Conservation (phyloP, 805 yeast species). For the Metschnikowia lochheadii region DNA sequence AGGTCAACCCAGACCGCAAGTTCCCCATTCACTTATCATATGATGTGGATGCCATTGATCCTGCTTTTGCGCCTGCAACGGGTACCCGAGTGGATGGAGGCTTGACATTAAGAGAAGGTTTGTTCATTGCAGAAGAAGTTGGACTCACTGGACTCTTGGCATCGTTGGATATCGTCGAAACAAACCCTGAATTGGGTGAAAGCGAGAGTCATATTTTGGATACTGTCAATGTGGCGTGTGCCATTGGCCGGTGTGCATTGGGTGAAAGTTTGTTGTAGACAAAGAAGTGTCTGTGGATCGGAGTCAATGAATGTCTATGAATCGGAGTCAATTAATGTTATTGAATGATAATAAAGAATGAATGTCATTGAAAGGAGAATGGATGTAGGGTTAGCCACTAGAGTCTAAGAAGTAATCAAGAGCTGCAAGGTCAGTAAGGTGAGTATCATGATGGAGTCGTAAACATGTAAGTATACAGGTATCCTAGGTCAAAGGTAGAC, state of each 20-base stretch:
- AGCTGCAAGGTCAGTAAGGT: no score
- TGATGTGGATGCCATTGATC: constrained; percentile 97
- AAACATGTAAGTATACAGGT: no score
- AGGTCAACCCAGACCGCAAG: constrained; percentile 64
- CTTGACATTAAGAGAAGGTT: constrained; percentile 87
- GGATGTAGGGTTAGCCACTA: no score
- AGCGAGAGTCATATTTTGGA: constrained; percentile 70
- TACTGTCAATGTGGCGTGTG: constrained; percentile 86
- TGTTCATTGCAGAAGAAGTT: constrained; percentile 85
- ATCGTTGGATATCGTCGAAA: constrained; percentile 89
- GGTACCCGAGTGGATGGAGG: constrained; percentile 99
- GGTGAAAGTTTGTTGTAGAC: constrained; percentile 76
- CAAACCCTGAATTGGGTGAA: constrained; percentile 85
- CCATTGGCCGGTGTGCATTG: constrained; percentile 87
- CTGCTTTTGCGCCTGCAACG: constrained; percentile 90
- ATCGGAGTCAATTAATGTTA: no score
- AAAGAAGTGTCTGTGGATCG: neutral
- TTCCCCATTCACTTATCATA: constrained; percentile 84
- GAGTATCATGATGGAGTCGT: no score
- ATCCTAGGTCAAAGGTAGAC: no score
- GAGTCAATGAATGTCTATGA: no score
- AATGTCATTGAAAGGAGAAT: no score
- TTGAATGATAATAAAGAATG: no score
- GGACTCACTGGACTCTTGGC: constrained; percentile 86
- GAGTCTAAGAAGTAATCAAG: no score